Evolutionary conservation across 2,329 filamentous ascomycete genomes (phyloP).

Genomic region (Blastomyces gilchristii): DNA sequence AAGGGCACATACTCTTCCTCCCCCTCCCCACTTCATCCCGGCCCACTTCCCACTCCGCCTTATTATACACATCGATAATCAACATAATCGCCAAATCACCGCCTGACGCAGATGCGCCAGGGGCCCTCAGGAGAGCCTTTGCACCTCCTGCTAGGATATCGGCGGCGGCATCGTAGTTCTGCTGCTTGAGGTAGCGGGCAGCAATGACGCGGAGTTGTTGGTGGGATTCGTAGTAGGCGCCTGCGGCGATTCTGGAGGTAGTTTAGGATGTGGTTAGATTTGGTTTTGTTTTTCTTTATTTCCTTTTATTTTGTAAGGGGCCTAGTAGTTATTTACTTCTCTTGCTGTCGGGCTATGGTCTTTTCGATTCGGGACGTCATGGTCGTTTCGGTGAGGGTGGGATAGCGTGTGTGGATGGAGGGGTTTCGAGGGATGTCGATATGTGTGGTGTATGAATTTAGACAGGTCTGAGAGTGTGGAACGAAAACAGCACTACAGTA

Average conservation of each 20-base stretch:
- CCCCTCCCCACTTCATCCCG: constrained; percentile 56
- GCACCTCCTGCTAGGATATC: constrained; percentile 80
- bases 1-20: constrained; percentile 39
- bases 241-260: constrained; percentile 62
- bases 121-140: constrained; percentile 61
- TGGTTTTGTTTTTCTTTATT: too few relatives aligned
- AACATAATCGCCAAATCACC: constrained; percentile 81
- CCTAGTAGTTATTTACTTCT: constrained; percentile 46
- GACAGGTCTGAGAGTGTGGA: too few relatives aligned
- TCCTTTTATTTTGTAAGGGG: too few relatives aligned
- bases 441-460: neutral
- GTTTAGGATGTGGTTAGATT: constrained; percentile 14
- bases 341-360: constrained; percentile 64
- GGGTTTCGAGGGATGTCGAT: neutral
- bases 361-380: constrained; percentile 51
- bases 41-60: constrained; percentile 63
- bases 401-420: neutral
- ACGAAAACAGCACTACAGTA: neutral
- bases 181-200: constrained; percentile 80
- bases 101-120: constrained; percentile 86
- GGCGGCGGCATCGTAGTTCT: constrained; percentile 74
- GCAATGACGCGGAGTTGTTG: constrained; percentile 95
- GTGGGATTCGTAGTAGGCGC: constrained; percentile 95
- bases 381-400: neutral
- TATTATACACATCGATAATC: constrained; percentile 81